Evolutionary conservation across 352 stramenopile species (phyloP), one percentile per base, ranked within the genome.

Genomic region (Globisporangium paddicum): DNA sequence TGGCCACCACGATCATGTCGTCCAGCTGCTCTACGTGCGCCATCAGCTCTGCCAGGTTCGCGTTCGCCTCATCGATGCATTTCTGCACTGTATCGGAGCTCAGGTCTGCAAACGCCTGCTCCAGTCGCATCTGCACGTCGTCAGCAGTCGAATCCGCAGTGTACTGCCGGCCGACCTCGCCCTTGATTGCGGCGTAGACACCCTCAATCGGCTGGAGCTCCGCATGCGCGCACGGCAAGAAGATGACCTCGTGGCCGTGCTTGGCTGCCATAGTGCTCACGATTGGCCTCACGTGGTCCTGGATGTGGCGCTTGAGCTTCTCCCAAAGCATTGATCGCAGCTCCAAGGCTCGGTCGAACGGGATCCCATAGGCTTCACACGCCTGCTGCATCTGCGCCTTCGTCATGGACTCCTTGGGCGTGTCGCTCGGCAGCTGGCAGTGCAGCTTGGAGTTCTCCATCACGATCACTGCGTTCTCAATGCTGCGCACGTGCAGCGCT

Each of bases 311-410:
- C 25, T 51, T 18, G 9, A 60, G 30, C 40, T 52, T 50, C 9
- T 21, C 42, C 54, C 54, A 60, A n/a, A 60, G 42, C 19, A 51
- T 60, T 19, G 42, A 49, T 13, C 53, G 53, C 37, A 60, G 26
- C n/a, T 60, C 40, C 6, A 5, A 32, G 14, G 37, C 11, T 6
- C 23, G 28, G 3, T 60, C 40, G 23, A 60, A 60, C 4, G 54
- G 14, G 6, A 60, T 42, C 16, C 32, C 28, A 11, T 21, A 19
- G 2, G 18, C 21, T n/a, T 41, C 19, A 16, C 54, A 60, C 10
- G 40, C 26, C 5, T 28, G 18, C 11, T 60, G 40, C 54, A 60
- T 38, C 10, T 60, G 21, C n/a, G 35, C 25, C 21, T 48, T 50
- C 25, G 23, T 60, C 53, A 52, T 60, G 3, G 26, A 37, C 42